Evolutionary conservation across 768 basidiomycete genomes (phyloP), one percentile per base, ranked within the genome.

Genomic region (Boletus insuetus): DNA sequence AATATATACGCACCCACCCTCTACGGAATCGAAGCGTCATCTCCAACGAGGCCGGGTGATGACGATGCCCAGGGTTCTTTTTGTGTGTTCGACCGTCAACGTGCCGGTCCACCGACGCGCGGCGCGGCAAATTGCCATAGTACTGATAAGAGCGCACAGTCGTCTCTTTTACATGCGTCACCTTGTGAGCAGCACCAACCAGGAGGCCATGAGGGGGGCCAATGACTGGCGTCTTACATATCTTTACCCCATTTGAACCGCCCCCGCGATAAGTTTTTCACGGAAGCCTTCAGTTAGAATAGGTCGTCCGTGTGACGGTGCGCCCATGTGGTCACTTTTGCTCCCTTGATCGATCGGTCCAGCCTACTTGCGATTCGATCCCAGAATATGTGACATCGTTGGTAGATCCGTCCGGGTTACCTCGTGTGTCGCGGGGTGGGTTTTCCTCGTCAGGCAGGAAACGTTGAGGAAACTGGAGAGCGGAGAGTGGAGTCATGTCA

Each of bases 331-430:
- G 19, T 42, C 14, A 26, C 38, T 39, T 43, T 48, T 38, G 22
- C 17, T 46, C 14, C 32, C 38, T 39, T 43, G 56, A 44, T 46
- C 41, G 34, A 35, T 35, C 34, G 34, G 14, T 35, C 34, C 34
- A 35, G 34, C 34, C 34, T 14, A 35, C 39, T 20, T 19, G 9
- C 38, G 8, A 19, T 49, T 40, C 31, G 7, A 14, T 40, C 19
- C 42, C 11, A 35, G 34, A 35, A 35, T 35, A 35, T 35, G 26
- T 35, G 12, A 35, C 34, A 37, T 24, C n/a, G 32, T 26, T 6
- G 42, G 16, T 41, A 52, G 61, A 56, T 66, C 64, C 64, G 55
- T 54, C 61, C 56, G 56, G 14, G 38, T 51, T 7, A 46, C 54
- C 49, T 53, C 60, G 45, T 58, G 58, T 45, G 16, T 46, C 4